Evolutionary conservation across 129 eudicot species (phyloP).

Genomic region (Dittrichia graveolens): DNA sequence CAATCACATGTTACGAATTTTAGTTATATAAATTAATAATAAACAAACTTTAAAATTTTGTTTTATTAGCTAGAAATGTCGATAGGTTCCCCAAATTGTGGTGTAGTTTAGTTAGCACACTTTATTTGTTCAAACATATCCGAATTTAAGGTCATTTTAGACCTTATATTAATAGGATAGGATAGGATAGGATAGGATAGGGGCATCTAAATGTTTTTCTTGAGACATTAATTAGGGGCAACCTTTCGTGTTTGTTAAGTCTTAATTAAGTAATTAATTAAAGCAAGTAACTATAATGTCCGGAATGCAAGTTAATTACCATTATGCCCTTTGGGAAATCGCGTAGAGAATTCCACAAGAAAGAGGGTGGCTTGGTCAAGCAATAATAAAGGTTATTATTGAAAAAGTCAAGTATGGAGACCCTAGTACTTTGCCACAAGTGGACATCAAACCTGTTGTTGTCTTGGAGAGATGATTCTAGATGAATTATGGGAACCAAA

Average conservation of each 20-base stretch:
- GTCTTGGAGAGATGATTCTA: slow-evolving; percentile 25
- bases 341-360: slow-evolving; percentile 21
- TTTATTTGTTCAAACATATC: slow-evolving; percentile 26
- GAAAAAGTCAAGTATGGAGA: slow-evolving; percentile 32
- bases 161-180: slow-evolving; percentile 11
- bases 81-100: slow-evolving; percentile 29
- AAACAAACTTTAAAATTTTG: background rate
- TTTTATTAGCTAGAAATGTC: slow-evolving; percentile 16
- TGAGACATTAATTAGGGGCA: slow-evolving; percentile 23
- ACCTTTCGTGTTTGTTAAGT: slow-evolving; percentile 26
- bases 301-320: slow-evolving; percentile 13
- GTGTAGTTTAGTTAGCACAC: slow-evolving; percentile 22
- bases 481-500: slow-evolving; percentile 28
- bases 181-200: slow-evolving; percentile 1
- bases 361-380: slow-evolving; percentile 19
- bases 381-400: slow-evolving; percentile 6
- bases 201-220: slow-evolving; percentile 23
- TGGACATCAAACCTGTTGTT: slow-evolving; percentile 16
- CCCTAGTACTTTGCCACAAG: slow-evolving; percentile 28
- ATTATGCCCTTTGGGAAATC: slow-evolving; percentile 7
- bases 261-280: slow-evolving; percentile 12
- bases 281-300: slow-evolving; percentile 15
- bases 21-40: background rate
- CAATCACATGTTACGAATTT: too few relatives aligned
- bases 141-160: slow-evolving; percentile 27